Base-by-base conservation (phyloP, 495 filamentous ascomycete species). In the Emericellopsis terricola region DNA sequence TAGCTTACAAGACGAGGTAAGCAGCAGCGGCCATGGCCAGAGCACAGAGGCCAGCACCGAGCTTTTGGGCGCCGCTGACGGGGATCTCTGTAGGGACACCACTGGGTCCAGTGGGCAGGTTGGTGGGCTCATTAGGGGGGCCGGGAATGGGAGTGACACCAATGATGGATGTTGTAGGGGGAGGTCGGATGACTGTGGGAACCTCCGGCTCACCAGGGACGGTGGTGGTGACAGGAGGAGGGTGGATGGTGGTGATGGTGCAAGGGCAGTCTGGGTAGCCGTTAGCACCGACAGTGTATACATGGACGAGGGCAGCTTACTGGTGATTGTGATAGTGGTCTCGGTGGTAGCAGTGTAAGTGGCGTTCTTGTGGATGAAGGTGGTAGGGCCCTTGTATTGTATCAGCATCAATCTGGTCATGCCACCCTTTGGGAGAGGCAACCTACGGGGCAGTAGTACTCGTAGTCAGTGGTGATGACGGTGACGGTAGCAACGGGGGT, bases 281-380 rank as follows among this genome's bases (percentile, higher is more conserved):
- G 10, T 21, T 20, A 19, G 16, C 24, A 3, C 8, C n/a, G n/a
- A n/a, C n/a, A n/a, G n/a, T n/a, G n/a, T n/a, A n/a, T n/a, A n/a
- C n/a, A 4, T 29, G 33, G 15, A 15, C 8, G 21, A 20, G 27
- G 4, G 31, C 30, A 14, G 37, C 50, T 33, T 39, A 53, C 50
- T 50, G 24, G 52, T 59, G 41, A 59, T 50, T 29, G 51, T 55
- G 17, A 56, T 15, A 23, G 55, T 59, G 33, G 52, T 52, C 18
- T 42, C 38, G 31, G 41, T 20, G 3, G 49, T 53, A 30, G 47
- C 55, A 29, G 50, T 52, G 36, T 48, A 48, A 15, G 50, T 52
- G 33, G 41, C 40, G 38, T 50, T 52, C 7, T 44, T 31, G 31
- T 37, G 43, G 11, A 45, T 38, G 23, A 50, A 44, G 7, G 41